Evolutionary conservation across 208 protist genomes (phyloP).

Genomic region (Trypanosoma melophagium): DNA sequence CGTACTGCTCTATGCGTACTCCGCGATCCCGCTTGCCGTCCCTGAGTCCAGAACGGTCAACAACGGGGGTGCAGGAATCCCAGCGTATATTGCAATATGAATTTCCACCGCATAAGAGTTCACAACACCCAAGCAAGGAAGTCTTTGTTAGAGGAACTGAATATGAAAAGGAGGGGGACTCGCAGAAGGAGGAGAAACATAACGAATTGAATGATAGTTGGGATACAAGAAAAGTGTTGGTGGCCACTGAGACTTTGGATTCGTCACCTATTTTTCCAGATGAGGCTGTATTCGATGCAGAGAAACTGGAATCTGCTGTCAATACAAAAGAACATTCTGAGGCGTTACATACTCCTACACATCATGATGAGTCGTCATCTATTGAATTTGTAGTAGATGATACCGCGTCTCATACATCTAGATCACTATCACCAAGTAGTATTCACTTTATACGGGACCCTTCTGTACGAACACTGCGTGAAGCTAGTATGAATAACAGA

Average conservation of each 20-base stretch:
- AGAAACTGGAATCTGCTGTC: no score
- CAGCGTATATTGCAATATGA: no score
- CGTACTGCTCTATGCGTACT: conserved; percentile 8
- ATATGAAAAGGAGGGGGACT: not conserved
- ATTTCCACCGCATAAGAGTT: no score
- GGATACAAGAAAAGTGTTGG: no score
- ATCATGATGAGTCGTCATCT: conserved; percentile 23
- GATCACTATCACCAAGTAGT: conserved; percentile 6
- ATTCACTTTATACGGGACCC: conserved; percentile 18
- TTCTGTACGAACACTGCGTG: not conserved
- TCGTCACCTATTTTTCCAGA: no score
- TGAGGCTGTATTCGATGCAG: no score
- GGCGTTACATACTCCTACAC: not conserved
- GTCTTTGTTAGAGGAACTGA: no score
- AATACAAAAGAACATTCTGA: no score
- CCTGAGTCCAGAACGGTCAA: not conserved
- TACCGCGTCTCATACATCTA: not conserved
- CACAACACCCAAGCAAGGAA: no score
- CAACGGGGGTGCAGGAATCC: not conserved
- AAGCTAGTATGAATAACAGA: not conserved
- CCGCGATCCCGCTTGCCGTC: not conserved
- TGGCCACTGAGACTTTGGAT: no score
- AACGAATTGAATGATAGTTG: no score
- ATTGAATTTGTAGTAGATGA: conserved; percentile 25
- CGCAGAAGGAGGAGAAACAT: not conserved